These are phyloP conservation scores for Yamadazyma atmosphaerica DNA, from an alignment of 1,139 yeast genomes.

Conservation along the genomic window DNA sequence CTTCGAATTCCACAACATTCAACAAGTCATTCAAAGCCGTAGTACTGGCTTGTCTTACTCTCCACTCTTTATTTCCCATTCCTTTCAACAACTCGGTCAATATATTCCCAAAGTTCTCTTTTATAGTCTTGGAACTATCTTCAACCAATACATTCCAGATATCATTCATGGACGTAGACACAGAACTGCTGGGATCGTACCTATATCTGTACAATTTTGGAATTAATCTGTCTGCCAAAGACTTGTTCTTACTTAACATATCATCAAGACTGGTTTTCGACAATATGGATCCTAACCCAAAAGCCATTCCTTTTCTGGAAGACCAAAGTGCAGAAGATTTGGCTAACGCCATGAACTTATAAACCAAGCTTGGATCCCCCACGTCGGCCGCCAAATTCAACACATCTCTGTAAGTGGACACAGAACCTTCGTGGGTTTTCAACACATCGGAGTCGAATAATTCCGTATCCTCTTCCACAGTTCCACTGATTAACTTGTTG, in stretches of 20 bases:
- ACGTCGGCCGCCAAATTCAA: conserved; percentile 86
- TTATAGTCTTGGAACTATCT: conserved; percentile 59
- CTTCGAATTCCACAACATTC: conserved; percentile 56
- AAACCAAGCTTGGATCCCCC: conserved; percentile 92
- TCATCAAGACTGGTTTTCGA: conserved; percentile 75
- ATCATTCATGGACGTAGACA: conserved; percentile 79
- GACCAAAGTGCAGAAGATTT: conserved; percentile 90
- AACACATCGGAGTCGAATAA: conserved; percentile 81
- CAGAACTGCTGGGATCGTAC: conserved; percentile 79
- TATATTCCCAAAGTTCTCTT: conserved; percentile 56
- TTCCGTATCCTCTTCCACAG: conserved; percentile 77
- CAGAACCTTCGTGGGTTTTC: conserved; percentile 80
- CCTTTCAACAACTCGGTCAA: conserved; percentile 63
- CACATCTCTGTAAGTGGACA: conserved; percentile 86
- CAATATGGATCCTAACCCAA: conserved; percentile 83
- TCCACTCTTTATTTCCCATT: conserved; percentile 88
- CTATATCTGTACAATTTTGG: conserved; percentile 84
- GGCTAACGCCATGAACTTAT: conserved; percentile 91
- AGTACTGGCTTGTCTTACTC: conserved; percentile 88
- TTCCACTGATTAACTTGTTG: conserved; percentile 57
- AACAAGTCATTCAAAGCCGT: conserved; percentile 71
- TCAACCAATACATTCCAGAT: conserved; percentile 78
- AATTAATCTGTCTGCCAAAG: conserved; percentile 59
- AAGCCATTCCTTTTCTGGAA: conserved; percentile 90
- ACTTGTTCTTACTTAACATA: conserved; percentile 54